Base-by-base conservation (phyloP, 2,329 filamentous ascomycete species). In the Metarhizium guizhouense region DNA sequence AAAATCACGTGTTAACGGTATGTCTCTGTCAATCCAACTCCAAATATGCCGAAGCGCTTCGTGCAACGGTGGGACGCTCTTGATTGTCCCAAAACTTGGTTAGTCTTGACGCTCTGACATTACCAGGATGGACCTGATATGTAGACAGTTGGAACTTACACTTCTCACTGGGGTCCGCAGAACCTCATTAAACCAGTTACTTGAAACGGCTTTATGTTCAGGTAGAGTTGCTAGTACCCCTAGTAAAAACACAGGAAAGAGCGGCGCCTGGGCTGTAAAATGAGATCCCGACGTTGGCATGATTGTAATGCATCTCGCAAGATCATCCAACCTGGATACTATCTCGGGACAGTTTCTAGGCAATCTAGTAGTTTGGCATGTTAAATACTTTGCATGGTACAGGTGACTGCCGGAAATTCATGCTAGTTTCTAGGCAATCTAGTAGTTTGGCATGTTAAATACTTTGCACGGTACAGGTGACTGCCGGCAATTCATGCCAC, bases 51-150 rank as follows among this genome's bases (percentile, higher is more conserved):
- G 54, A 16, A 74, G 61, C 11, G 68, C 64, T 1, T 60, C 53
- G 52, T 68, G 71, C 5, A 73, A 62, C 14, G 72, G 72, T 25
- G 72, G 72, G 2, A 74, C 72, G 55, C 71, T 74, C 72, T 74
- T 47, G 42, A 18, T 45, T 29, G 20, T 25, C 45, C 45, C 45
- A 5, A 30, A 18, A 3, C 11, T 13, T 10, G 4, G 20, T 47
- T 47, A 47, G 45, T 14, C 3, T 4, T 29, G 43, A 47, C 5
- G 11, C 18, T 47, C 45, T 56, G 30, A 18, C 55, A 58, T n/a
- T 50, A 50, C 57, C 56, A 51, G 58, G 58, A 57, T 62, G 59
- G 58, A n/a, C n/a, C n/a, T n/a, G n/a, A n/a, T 52, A 48, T 54
- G 38, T 52, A 54, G 57, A 51, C 3, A 14, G 3, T 42, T 54